Evolutionary conservation across 2,329 filamentous ascomycete species (phyloP).

Genomic region (Amylocarpus encephaloides): DNA sequence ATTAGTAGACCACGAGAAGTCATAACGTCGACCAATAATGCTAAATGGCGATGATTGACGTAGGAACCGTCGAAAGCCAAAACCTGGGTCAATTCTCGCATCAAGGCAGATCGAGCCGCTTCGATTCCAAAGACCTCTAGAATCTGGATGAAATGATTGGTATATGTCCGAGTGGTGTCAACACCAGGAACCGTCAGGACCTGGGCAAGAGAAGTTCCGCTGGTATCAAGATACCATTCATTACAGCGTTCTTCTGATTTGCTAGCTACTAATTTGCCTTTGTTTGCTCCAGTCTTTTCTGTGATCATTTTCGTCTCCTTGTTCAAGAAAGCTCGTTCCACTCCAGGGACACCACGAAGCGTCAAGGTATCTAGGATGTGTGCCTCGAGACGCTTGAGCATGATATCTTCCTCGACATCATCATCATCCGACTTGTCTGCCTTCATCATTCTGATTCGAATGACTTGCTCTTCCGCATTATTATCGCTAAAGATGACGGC

Average conservation of each 20-base stretch:
- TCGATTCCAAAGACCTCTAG: conserved; percentile 96
- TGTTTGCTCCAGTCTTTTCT: conserved; percentile 36
- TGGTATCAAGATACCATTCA: conserved; percentile 95
- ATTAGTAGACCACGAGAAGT: conserved; percentile 90
- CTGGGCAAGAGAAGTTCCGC: conserved; percentile 76
- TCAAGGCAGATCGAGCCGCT: conserved; percentile 77
- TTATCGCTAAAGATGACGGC: conserved; percentile 96
- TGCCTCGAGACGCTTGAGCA: conserved; percentile 84
- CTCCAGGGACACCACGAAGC: conserved; percentile 80
- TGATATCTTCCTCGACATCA: conserved; percentile 78
- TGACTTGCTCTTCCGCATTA: conserved; percentile 91
- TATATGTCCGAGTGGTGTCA: conserved; percentile 78
- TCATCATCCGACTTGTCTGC: conserved; percentile 68
- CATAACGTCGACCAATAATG: conserved; percentile 95
- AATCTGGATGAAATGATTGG: conserved; percentile 93
- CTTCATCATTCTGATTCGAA: conserved; percentile 78
- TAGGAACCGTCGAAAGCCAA: conserved; percentile 98
- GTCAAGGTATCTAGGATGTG: conserved; percentile 89
- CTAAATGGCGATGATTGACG: conserved; percentile 97
- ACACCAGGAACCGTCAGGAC: conserved; percentile 85
- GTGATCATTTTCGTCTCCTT: conserved; percentile 65
- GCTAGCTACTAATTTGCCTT: conserved; percentile 67
- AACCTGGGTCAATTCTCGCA: conserved; percentile 85
- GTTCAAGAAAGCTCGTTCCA: conserved; percentile 91
- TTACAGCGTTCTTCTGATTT: conserved; percentile 71